phyloP scores from a whole-genome alignment of 192 early-diverging fungal species.

The Entomortierella beljakovae region DNA sequence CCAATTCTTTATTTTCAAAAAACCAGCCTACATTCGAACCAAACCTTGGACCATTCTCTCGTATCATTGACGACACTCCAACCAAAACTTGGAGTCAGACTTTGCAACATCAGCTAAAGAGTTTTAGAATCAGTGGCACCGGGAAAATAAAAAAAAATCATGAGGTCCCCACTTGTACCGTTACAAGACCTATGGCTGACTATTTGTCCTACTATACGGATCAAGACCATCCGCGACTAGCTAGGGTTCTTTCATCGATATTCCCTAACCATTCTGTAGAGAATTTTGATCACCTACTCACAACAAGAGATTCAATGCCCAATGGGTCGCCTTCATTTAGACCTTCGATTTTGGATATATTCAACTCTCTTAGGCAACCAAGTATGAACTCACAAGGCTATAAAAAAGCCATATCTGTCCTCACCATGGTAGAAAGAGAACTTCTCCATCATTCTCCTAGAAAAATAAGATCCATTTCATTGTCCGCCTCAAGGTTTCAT shows the following conservation, averaged over 20 bases:
- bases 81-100: conserved; percentile 16
- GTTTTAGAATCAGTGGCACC: background rate
- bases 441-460: conserved; percentile 30
- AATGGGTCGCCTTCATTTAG: background rate
- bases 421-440: conserved; percentile 24
- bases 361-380: conserved; percentile 29
- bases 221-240: conserved; percentile 28
- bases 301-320: background rate
- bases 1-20: background rate
- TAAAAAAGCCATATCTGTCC: conserved; percentile 12
- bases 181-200: conserved; percentile 20
- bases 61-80: background rate
- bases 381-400: conserved; percentile 5
- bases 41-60: conserved; percentile 29
- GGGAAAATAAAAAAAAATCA: too few species aligned
- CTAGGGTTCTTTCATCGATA: conserved; percentile 16
- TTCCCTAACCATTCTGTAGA: conserved; percentile 28
- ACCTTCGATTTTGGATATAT: conserved; percentile 12
- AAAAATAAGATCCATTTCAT: conserved; percentile 11
- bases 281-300: conserved; percentile 22
- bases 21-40: background rate
- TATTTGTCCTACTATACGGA: conserved; percentile 33
- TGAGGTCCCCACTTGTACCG: too few species aligned
- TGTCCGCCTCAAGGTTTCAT: conserved; percentile 29
- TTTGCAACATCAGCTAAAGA: conserved; percentile 9